Conservation (phyloP, 2,329 filamentous ascomycete species). For the Scedosporium boydii region DNA sequence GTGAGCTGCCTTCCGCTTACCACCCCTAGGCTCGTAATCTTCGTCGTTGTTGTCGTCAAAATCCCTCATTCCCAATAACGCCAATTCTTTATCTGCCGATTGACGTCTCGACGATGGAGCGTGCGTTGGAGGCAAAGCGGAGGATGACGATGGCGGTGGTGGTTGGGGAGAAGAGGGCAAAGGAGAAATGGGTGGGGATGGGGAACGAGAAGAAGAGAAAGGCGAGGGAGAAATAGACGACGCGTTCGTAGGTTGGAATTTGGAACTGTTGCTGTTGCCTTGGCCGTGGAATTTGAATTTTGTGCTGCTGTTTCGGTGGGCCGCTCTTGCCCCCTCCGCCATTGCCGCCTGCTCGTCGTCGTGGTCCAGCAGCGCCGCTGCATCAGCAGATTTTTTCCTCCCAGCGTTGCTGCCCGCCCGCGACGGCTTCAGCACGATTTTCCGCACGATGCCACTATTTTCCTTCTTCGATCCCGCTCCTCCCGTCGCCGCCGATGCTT, state of each 20-base stretch:
- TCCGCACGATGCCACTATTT: conserved; percentile 20
- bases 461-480: background rate
- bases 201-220: conserved; percentile 5
- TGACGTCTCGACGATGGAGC: background rate
- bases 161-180: conserved; percentile 8
- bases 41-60: conserved; percentile 1
- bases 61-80: background rate
- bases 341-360: background rate
- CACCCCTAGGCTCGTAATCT: conserved; percentile 3
- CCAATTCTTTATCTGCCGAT: background rate
- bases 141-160: conserved; percentile 9
- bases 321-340: background rate
- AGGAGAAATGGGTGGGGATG: conserved; percentile 9
- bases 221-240: conserved; percentile 6
- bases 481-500: conserved; percentile 25
- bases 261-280: conserved; percentile 5
- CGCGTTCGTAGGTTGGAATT: conserved; percentile 2
- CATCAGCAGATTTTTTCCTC: conserved; percentile 14
- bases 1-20: background rate
- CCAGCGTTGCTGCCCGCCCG: conserved; percentile 16
- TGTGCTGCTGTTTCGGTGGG: conserved; percentile 7
- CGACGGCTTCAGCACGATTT: conserved; percentile 36
- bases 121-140: background rate
- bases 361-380: conserved; percentile 6
- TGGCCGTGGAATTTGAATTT: conserved; percentile 14